Percentiles rank a stretch among this genome's conserved stretches.
phyloP scores from a whole-genome alignment of 176 grass and related monocot genomes.

The Triticum urartu region DNA sequence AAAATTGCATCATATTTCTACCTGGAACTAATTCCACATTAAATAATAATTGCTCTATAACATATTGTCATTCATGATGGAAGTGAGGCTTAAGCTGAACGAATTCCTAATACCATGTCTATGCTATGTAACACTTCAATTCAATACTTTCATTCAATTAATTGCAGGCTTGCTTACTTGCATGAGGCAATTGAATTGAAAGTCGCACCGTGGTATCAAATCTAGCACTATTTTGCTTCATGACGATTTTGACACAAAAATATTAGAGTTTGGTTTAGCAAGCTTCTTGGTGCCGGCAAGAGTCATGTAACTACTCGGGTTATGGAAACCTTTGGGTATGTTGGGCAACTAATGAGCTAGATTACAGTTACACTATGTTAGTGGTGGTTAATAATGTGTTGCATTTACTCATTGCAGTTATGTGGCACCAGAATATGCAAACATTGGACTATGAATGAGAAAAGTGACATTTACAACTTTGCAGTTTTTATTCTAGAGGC shows the following conservation, averaged over 20 bases:
- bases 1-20: not conserved
- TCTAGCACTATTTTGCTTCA: conserved; percentile 86
- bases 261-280: conserved; percentile 87
- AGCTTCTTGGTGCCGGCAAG: conserved; percentile 80
- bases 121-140: conserved; percentile 14
- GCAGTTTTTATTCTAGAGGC: conserved; percentile 78
- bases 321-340: conserved; percentile 90
- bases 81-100: conserved; percentile 6
- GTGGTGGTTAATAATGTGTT: conserved; percentile 14
- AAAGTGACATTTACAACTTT: conserved; percentile 84
- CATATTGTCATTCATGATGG: not conserved
- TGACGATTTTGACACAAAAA: conserved; percentile 75
- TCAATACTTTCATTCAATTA: conserved; percentile 21
- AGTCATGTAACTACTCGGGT: conserved; percentile 84
- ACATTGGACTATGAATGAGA: conserved; percentile 77
- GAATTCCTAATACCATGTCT: not conserved
- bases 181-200: conserved; percentile 87
- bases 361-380: not conserved
- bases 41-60: conserved; percentile 12
- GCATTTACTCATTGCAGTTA: conserved; percentile 50
- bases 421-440: conserved; percentile 88
- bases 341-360: conserved; percentile 4
- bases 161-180: conserved; percentile 71
- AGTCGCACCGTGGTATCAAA: conserved; percentile 85
- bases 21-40: not conserved